These are phyloP conservation scores for Rachicladosporium sp. DNA, from an alignment of 2,329 filamentous ascomycete species.

Conservation along the genomic window DNA sequence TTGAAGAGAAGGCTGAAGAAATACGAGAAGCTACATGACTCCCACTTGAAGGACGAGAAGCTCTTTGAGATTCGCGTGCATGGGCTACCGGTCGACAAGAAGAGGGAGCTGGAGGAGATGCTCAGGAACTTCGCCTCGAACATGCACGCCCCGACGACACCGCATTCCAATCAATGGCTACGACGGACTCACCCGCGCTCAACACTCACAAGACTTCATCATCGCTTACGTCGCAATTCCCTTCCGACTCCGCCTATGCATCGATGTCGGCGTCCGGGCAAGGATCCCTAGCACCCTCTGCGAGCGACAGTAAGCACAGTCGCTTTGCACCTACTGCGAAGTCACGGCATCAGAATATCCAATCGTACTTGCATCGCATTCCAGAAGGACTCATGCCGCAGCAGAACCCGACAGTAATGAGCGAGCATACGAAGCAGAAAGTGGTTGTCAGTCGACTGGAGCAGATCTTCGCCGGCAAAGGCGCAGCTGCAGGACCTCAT, in stretches of 20 bases:
- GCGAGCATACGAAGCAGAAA: constrained; percentile 64
- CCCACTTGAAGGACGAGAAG: constrained; percentile 60
- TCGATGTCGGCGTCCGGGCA: constrained; percentile 44
- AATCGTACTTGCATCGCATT: constrained; percentile 60
- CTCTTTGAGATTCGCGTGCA: constrained; percentile 76
- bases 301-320: constrained; percentile 17
- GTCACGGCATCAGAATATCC: constrained; percentile 46
- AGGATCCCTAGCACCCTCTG: constrained; percentile 29
- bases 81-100: constrained; percentile 58
- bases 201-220: constrained; percentile 46
- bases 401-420: constrained; percentile 41
- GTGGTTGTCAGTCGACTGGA: constrained; percentile 65
- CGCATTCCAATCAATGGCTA: constrained; percentile 15
- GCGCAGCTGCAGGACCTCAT: constrained; percentile 30
- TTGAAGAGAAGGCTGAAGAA: constrained; percentile 61
- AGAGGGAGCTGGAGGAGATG: constrained; percentile 61
- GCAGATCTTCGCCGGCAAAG: constrained; percentile 68
- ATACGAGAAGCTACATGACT: constrained; percentile 55
- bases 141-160: constrained; percentile 41
- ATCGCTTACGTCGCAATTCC: constrained; percentile 38
- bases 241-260: constrained; percentile 46
- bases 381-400: constrained; percentile 55
- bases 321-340: constrained; percentile 15
- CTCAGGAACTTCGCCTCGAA: constrained; percentile 58
- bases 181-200: constrained; percentile 34